Conservation (phyloP, 768 basidiomycete genomes). For the Lactifluus rugatus region DNA sequence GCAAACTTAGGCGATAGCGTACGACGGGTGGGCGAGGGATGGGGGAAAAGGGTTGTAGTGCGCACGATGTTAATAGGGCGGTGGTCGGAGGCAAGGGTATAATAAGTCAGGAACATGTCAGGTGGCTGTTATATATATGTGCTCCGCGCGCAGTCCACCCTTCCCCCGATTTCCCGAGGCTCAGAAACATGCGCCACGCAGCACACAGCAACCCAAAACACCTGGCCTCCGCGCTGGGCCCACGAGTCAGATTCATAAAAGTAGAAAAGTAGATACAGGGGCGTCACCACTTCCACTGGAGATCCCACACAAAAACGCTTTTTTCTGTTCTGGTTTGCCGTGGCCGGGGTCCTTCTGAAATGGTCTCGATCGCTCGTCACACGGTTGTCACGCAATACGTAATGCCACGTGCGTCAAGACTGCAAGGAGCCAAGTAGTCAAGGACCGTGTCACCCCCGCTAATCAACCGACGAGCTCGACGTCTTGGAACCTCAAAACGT, state of each 20-base stretch:
- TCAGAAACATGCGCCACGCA: background rate
- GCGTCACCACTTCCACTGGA: background rate
- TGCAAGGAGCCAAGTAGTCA: background rate
- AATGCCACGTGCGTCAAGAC: background rate
- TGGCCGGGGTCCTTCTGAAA: background rate
- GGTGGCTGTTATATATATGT: conserved; percentile 11
- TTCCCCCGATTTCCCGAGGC: no score
- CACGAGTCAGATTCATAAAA: background rate
- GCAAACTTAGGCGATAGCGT: background rate
- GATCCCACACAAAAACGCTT: background rate
- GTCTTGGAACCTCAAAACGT: conserved; percentile 4
- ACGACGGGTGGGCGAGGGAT: background rate
- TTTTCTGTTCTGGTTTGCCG: background rate
- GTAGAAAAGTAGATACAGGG: background rate
- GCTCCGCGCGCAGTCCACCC: background rate
- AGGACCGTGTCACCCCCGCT: background rate
- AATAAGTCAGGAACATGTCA: background rate
- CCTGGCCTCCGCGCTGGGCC: background rate
- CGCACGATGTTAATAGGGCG: no score
- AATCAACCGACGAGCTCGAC: conserved; percentile 1
- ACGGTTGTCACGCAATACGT: background rate
- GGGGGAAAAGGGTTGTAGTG: no score
- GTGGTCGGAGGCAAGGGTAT: conserved; percentile 19
- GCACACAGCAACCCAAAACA: background rate
- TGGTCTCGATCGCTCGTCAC: background rate